These are phyloP conservation scores for Trichosporon inkin DNA, from an alignment of 1,284 basidiomycete genomes.

Conservation along the genomic window DNA sequence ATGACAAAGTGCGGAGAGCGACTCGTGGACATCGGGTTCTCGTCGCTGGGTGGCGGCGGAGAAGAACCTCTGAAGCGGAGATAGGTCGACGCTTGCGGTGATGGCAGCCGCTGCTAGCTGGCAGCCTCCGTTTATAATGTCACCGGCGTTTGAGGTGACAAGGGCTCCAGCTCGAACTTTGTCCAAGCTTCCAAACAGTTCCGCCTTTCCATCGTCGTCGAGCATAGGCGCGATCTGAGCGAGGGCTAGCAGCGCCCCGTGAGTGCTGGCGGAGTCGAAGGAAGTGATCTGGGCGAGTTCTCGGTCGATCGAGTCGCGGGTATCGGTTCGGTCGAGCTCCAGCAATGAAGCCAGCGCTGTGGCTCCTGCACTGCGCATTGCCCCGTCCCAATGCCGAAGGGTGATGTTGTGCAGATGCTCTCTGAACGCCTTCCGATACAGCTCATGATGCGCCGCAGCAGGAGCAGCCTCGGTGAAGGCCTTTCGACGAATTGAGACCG, in stretches of 20 bases:
- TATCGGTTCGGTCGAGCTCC: slow-evolving; percentile 49
- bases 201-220: slow-evolving; percentile 34
- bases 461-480: slow-evolving; percentile 80
- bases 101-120: slow-evolving; percentile 64
- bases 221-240: slow-evolving; percentile 61
- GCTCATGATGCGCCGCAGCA: slow-evolving; percentile 67
- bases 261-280: slow-evolving; percentile 67
- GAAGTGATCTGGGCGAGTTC: slow-evolving; percentile 57
- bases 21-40: slow-evolving; percentile 65
- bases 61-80: slow-evolving; percentile 44
- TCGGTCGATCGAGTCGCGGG: slow-evolving; percentile 32
- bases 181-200: slow-evolving; percentile 45
- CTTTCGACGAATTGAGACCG: slow-evolving; percentile 77
- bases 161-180: slow-evolving; percentile 57
- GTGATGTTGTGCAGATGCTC: slow-evolving; percentile 71
- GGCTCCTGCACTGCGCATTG: slow-evolving; percentile 76
- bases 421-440: slow-evolving; percentile 69
- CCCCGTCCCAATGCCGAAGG: slow-evolving; percentile 82
- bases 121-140: slow-evolving; percentile 71
- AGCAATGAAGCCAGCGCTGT: slow-evolving; percentile 69
- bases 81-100: slow-evolving; percentile 46
- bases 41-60: slow-evolving; percentile 69
- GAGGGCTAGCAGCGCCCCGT: slow-evolving; percentile 74
- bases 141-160: slow-evolving; percentile 66
- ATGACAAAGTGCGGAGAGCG: slow-evolving; percentile 63